These are phyloP conservation scores for Pseudocercospora cruenta DNA, from an alignment of 2,329 filamentous ascomycete genomes.

Conservation along the genomic window DNA sequence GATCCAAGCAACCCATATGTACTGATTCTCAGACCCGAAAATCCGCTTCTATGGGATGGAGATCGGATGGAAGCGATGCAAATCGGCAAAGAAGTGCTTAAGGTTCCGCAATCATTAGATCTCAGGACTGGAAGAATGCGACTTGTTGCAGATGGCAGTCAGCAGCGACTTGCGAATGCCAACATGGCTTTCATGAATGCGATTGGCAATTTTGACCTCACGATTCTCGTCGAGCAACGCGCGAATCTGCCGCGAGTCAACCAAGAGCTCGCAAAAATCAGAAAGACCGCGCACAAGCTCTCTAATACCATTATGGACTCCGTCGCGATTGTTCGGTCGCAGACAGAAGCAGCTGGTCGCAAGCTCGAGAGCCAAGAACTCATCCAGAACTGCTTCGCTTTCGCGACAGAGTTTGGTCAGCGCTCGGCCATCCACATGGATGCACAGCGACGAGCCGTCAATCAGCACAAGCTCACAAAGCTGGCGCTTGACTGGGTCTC, in stretches of 20 bases:
- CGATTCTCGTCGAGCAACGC: constrained; percentile 86
- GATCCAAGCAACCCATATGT: constrained; percentile 82
- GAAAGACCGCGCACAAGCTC: constrained; percentile 92
- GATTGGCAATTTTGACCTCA: constrained; percentile 80
- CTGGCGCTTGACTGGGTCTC: constrained; percentile 95
- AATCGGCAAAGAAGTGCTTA: constrained; percentile 64
- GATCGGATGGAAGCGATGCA: constrained; percentile 58
- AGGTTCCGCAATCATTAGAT: constrained; percentile 71
- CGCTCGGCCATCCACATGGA: constrained; percentile 95
- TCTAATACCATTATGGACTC: constrained; percentile 99
- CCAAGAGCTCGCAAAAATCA: constrained; percentile 86
- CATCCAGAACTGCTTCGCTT: constrained; percentile 96
- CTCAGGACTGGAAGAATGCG: constrained; percentile 84
- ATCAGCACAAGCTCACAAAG: constrained; percentile 92
- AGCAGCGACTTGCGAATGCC: constrained; percentile 76
- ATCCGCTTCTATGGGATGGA: constrained; percentile 78
- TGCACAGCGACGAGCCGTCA: constrained; percentile 92
- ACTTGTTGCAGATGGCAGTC: constrained; percentile 84
- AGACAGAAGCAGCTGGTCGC: constrained; percentile 60
- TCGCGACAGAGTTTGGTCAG: constrained; percentile 98
- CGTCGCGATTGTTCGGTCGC: constrained; percentile 86
- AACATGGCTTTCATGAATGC: constrained; percentile 78
- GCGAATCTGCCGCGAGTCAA: constrained; percentile 95
- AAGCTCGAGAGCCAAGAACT: constrained; percentile 90
- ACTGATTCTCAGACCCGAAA: constrained; percentile 81